These are phyloP conservation scores for Arthrinium puccinioides DNA, from an alignment of 2,329 filamentous ascomycete species.

Conservation along the genomic window DNA sequence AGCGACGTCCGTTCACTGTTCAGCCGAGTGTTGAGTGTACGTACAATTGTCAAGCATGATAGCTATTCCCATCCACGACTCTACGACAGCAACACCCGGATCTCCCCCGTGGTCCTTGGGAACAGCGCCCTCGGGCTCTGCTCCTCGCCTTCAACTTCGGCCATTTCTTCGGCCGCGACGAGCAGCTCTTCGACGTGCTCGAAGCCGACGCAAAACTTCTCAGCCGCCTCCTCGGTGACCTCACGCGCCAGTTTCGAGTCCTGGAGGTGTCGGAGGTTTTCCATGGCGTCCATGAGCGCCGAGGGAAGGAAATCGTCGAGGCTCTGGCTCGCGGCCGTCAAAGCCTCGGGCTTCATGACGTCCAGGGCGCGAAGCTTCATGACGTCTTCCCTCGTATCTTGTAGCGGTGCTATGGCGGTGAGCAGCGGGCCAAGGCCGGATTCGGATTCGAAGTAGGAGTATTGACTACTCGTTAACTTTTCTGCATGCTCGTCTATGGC, in stretches of 20 bases:
- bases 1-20: too few relatives aligned
- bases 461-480: conserved; percentile 61
- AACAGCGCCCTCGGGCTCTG: conserved; percentile 38
- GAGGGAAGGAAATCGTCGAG: conserved; percentile 90
- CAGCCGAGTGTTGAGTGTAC: too few relatives aligned
- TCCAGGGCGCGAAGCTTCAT: conserved; percentile 46
- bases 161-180: conserved; percentile 31
- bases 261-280: conserved; percentile 68
- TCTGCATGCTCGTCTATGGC: conserved; percentile 46
- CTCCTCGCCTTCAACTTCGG: conserved; percentile 17
- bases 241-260: conserved; percentile 64
- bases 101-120: conserved; percentile 53
- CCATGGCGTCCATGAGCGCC: conserved; percentile 84
- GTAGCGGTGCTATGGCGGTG: conserved; percentile 38
- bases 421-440: conserved; percentile 68
- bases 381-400: conserved; percentile 37
- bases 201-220: conserved; percentile 80
- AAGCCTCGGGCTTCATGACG: conserved; percentile 49
- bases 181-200: conserved; percentile 49
- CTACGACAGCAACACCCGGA: conserved; percentile 50
- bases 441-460: conserved; percentile 62
- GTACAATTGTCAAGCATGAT: too few relatives aligned
- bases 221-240: conserved; percentile 76
- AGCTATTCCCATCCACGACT: background rate
- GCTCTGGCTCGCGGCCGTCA: conserved; percentile 64